Evolutionary conservation across 768 basidiomycete species (phyloP).

Genomic region (Lentinus tigrinus): DNA sequence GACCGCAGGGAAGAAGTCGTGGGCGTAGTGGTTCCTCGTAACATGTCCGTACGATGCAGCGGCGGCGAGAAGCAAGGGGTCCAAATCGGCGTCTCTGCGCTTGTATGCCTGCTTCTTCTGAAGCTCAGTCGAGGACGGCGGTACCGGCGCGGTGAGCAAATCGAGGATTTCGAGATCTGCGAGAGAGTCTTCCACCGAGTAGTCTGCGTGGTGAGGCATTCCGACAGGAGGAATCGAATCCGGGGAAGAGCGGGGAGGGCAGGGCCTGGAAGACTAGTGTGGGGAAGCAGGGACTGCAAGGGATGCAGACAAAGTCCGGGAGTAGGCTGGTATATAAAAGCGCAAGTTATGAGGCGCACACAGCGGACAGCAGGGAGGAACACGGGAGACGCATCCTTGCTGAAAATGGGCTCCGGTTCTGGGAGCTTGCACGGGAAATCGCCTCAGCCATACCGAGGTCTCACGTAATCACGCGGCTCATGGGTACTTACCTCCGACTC

Average conservation of each 20-base stretch:
- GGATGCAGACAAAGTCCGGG: background rate
- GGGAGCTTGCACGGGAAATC: background rate
- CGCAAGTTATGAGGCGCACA: background rate
- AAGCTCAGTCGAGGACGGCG: conserved; percentile 39
- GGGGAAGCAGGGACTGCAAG: background rate
- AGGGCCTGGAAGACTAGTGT: background rate
- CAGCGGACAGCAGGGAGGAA: background rate
- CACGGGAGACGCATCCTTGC: background rate
- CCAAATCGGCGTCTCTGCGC: conserved; percentile 70
- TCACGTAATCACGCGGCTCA: conserved; percentile 18
- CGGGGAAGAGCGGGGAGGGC: background rate
- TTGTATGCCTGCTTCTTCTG: conserved; percentile 37
- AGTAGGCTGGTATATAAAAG: background rate
- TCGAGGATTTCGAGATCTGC: conserved; percentile 68
- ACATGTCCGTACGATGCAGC: conserved; percentile 73
- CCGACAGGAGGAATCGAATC: conserved; percentile 4
- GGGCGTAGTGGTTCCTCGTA: conserved; percentile 84
- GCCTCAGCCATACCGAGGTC: background rate
- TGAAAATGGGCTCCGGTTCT: background rate
- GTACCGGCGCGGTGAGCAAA: conserved; percentile 47
- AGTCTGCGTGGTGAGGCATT: conserved; percentile 26
- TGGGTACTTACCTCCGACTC: background rate
- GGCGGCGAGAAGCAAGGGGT: conserved; percentile 77
- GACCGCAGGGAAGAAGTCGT: conserved; percentile 70
- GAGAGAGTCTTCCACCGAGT: conserved; percentile 28